A percentile compares a stretch with the other conserved stretches of the same genome.
These are phyloP conservation scores for Margaritispora aquatica DNA, from an alignment of 495 filamentous ascomycete species.

Conservation along the genomic window DNA sequence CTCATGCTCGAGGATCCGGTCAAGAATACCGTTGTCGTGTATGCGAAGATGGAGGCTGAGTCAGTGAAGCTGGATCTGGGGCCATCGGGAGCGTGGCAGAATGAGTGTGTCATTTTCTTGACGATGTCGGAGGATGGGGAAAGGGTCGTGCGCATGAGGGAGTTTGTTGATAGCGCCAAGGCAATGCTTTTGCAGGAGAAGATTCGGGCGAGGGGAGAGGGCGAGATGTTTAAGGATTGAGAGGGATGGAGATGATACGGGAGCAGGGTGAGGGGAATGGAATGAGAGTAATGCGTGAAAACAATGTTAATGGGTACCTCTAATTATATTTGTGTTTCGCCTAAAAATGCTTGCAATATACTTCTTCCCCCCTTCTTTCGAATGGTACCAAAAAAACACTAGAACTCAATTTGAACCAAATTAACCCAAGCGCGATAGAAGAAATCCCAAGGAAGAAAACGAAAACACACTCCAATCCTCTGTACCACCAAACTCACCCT, in stretches of 20 bases:
- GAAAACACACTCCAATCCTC: no score
- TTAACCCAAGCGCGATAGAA: no score
- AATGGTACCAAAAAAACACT: no score
- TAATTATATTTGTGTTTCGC: no score
- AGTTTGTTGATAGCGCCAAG: not conserved
- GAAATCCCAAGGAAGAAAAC: no score
- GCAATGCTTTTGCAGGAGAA: not conserved
- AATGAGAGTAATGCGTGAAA: not conserved
- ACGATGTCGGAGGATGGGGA: not conserved
- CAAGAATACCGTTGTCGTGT: slow-evolving; percentile 25
- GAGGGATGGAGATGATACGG: not conserved
- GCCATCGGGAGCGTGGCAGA: not conserved
- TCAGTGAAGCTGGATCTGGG: not conserved
- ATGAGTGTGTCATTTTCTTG: not conserved
- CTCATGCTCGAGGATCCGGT: slow-evolving; percentile 29
- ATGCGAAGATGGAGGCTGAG: slow-evolving; percentile 27
- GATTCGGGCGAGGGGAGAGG: not conserved
- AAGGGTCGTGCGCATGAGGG: not conserved
- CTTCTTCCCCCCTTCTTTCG: no score
- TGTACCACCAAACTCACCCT: no score
- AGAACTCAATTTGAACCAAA: no score
- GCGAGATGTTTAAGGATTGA: not conserved
- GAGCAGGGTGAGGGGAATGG: not conserved
- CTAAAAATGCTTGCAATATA: no score
- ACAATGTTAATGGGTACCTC: not conserved